Percentiles rank a stretch among this genome's conserved stretches.
Conservation (phyloP, 495 filamentous ascomycete genomes). For the Penicillium cataractarum region DNA sequence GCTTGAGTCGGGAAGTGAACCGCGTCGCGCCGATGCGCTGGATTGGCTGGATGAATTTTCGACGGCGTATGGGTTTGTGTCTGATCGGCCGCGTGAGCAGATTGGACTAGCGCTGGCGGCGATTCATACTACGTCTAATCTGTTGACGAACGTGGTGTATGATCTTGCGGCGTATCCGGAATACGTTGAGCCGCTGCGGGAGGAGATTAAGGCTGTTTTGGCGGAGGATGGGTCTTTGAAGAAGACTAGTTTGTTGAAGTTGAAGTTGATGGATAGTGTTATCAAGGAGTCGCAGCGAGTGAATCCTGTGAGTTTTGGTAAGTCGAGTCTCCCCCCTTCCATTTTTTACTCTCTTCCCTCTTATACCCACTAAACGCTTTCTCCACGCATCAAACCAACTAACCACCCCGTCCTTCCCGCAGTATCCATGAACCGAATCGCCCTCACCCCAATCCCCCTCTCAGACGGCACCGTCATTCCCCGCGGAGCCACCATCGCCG, state of each 20-base stretch:
- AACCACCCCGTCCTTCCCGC: background rate
- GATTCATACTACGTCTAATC: conserved; percentile 49
- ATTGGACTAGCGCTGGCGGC: conserved; percentile 45
- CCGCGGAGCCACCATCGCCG: conserved; percentile 37
- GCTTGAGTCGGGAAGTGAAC: conserved; percentile 25
- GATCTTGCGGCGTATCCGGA: conserved; percentile 45
- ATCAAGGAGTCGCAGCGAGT: conserved; percentile 44
- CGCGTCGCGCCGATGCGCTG: conserved; percentile 34
- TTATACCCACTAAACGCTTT: background rate
- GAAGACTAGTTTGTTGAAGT: conserved; percentile 51
- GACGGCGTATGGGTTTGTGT: conserved; percentile 14
- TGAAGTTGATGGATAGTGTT: conserved; percentile 53
- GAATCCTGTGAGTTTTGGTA: conserved; percentile 40
- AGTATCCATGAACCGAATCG: conserved; percentile 51
- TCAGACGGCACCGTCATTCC: conserved; percentile 41
- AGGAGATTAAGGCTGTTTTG: conserved; percentile 42
- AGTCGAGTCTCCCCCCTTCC: conserved; percentile 12
- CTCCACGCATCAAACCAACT: background rate
- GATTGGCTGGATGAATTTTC: conserved; percentile 42
- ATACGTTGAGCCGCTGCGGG: conserved; percentile 37
- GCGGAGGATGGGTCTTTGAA: conserved; percentile 44
- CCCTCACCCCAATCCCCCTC: conserved; percentile 34
- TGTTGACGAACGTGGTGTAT: conserved; percentile 45
- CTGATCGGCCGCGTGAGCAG: conserved; percentile 32
- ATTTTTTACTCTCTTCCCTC: too few relatives aligned